These are phyloP conservation scores for Eruca vesicaria DNA, from an alignment of 441 rosid genomes.

Conservation along the genomic window DNA sequence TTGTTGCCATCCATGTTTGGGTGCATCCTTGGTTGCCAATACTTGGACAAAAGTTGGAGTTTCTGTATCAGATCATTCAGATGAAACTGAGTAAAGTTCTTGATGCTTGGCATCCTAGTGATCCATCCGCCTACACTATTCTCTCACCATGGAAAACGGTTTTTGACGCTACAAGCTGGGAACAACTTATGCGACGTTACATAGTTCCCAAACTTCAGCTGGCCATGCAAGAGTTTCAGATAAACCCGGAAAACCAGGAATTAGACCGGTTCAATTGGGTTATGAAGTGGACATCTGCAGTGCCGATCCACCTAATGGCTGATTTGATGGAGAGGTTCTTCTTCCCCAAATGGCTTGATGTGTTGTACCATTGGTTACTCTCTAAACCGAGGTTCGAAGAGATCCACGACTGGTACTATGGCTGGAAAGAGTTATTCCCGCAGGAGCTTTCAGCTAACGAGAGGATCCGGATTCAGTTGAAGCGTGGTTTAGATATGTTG, in stretches of 20 bases:
- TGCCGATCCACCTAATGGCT: constrained; percentile 83
- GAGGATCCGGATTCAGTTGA: constrained; percentile 69
- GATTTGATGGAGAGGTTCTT: constrained; percentile 82
- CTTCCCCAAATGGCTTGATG: constrained; percentile 84
- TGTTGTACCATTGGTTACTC: constrained; percentile 70
- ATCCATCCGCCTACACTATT: constrained; percentile 78
- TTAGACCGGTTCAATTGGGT: constrained; percentile 47
- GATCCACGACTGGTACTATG: constrained; percentile 70
- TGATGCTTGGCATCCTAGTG: constrained; percentile 87
- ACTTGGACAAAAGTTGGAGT: constrained; percentile 77
- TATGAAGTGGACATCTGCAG: constrained; percentile 69
- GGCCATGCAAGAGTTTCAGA: neutral
- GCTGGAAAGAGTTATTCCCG: constrained; percentile 83
- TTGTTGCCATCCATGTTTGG: constrained; percentile 88
- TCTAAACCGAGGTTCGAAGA: constrained; percentile 70
- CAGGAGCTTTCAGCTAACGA: constrained; percentile 78
- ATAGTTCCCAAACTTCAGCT: neutral
- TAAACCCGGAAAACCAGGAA: neutral
- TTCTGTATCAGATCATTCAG: constrained; percentile 68
- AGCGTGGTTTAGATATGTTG: constrained; percentile 75
- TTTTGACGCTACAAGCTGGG: constrained; percentile 88
- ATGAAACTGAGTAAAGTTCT: constrained; percentile 82
- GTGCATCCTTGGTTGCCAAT: constrained; percentile 91
- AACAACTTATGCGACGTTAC: constrained; percentile 54
- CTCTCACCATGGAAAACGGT: constrained; percentile 92